Conservation (phyloP, 2,329 filamentous ascomycete species). For the Alternaria novae-zelandiae region DNA sequence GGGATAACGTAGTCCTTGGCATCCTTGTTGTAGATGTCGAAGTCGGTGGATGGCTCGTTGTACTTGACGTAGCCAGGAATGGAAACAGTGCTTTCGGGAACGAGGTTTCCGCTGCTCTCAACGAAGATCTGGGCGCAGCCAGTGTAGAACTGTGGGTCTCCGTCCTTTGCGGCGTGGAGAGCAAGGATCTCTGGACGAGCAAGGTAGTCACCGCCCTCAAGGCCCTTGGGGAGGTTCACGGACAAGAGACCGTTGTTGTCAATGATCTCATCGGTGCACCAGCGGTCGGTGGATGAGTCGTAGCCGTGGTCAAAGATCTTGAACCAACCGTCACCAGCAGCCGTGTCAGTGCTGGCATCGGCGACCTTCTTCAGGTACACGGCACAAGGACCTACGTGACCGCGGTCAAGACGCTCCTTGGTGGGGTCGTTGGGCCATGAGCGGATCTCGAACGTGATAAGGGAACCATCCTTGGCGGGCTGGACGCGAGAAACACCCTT, state of each 20-base stretch:
- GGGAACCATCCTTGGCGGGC: slow-evolving; percentile 57
- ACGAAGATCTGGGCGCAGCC: slow-evolving; percentile 76
- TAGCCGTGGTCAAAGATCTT: slow-evolving; percentile 77
- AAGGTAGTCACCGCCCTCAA: slow-evolving; percentile 73
- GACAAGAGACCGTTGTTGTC: slow-evolving; percentile 68
- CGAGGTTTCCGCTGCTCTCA: slow-evolving; percentile 56
- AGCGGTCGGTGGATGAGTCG: slow-evolving; percentile 60
- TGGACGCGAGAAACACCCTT: slow-evolving; percentile 58
- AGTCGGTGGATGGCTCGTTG: slow-evolving; percentile 63
- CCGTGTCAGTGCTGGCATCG: slow-evolving; percentile 60
- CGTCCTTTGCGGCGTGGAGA: slow-evolving; percentile 66
- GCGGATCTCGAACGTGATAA: slow-evolving; percentile 72
- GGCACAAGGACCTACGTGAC: slow-evolving; percentile 72
- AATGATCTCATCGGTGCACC: slow-evolving; percentile 75
- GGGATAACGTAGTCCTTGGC: slow-evolving; percentile 60
- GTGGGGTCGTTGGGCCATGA: slow-evolving; percentile 62
- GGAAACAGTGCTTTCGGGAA: slow-evolving; percentile 61
- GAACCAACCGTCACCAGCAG: slow-evolving; percentile 73
- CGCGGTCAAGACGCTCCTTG: slow-evolving; percentile 64
- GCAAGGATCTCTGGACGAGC: slow-evolving; percentile 73
- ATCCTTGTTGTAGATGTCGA: slow-evolving; percentile 65
- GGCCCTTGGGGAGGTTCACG: slow-evolving; percentile 65
- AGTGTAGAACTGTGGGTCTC: slow-evolving; percentile 71
- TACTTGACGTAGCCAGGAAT: slow-evolving; percentile 71
- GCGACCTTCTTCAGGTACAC: slow-evolving; percentile 75